Evolutionary conservation across 1,284 basidiomycete species (phyloP), one percentile per base, ranked within the genome.

Genomic region (Inonotus hispidus): DNA sequence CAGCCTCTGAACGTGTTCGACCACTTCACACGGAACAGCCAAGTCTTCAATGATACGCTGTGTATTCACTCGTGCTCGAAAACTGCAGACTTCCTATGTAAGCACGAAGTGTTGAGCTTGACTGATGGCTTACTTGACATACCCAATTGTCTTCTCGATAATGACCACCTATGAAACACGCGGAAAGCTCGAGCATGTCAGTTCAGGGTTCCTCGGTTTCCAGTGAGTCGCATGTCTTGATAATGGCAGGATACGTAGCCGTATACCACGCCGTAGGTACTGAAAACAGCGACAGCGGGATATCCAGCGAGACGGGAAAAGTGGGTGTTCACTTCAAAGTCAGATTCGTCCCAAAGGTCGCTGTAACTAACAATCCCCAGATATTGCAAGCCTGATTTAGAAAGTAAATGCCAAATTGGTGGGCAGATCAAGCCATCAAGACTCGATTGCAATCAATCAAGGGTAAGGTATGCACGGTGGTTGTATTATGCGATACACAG

Each of bases 251-350:
- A n/a, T n/a, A n/a, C n/a, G n/a, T n/a, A n/a, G n/a, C n/a, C n/a
- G 64, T 67, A 29, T 60, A 53, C 62, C 63, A 67, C n/a, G 64
- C 63, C 8, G 64, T 29, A 3, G 65, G 66, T 47, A 66, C 65
- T 14, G 66, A 66, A 45, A 66, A 66, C 32, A 67, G 39, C 5
- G 66, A 66, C 11, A 65, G 58, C 14, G 65, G 62, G 21, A 60
- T 58, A 25, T 47, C 16, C 37, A 63, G 46, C 16, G 54, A 38
- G 16, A 58, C 16, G 11, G 61, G 43, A 23, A 29, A 47, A 43
- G 21, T 56, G 21, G 54, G 23, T 7, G 19, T 54, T 19, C 27
- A 19, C 13, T 25, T 53, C 21, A 27, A 47, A n/a, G 45, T 47
- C 16, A n/a, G 45, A 47, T 14, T 47, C 8, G 38, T 39, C 13